Base-by-base conservation (phyloP, 441 rosid species). In the Arabidopsis lyrata region DNA sequence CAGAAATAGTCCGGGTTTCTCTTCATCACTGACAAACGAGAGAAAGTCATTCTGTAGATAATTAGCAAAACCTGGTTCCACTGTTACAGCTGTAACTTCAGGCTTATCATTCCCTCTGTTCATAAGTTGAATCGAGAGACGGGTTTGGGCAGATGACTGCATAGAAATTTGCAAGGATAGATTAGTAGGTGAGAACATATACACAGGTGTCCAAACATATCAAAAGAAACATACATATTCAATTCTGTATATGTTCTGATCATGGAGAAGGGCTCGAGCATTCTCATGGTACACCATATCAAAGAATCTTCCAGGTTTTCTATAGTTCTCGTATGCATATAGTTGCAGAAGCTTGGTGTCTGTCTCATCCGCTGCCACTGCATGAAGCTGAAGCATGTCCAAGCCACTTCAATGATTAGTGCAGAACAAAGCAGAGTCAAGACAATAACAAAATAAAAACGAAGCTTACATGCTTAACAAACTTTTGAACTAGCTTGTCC, bases 401-500 rank as follows among this genome's bases (percentile, higher is more conserved):
- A 65, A 76, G 52, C 45, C 15, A 31, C 5, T 56, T 36, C 16
- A 61, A 12, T 31, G 20, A 56, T 55, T 47, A 61, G 44, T n/a
- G 52, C 22, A 15, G 4, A 60, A 38, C n/a, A 57, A 45, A n/a
- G 20, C 15, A 62, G 68, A 48, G 31, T 24, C 62, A 7, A 57
- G 16, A 16, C 1, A 52, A 22, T 61, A 22, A 61, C 35, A 39
- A 27, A 16, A 20, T 54, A 29, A 54, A 54, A 14, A 14, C 3
- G 13, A 27, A 59, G 56, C 85, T 76, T 76, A 91, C 99, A 90
- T 92, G 99, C 80, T 92, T 93, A 78, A 91, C 97, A 68, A 95
- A 86, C 84, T 93, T 92, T 81, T 83, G 89, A 56, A 95, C 85
- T 80, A 95, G 82, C 81, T 95, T 95, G 85, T 95, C 99, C 84